phyloP scores from a whole-genome alignment of 345 rosid genomes.

The Jatropha curcas region DNA sequence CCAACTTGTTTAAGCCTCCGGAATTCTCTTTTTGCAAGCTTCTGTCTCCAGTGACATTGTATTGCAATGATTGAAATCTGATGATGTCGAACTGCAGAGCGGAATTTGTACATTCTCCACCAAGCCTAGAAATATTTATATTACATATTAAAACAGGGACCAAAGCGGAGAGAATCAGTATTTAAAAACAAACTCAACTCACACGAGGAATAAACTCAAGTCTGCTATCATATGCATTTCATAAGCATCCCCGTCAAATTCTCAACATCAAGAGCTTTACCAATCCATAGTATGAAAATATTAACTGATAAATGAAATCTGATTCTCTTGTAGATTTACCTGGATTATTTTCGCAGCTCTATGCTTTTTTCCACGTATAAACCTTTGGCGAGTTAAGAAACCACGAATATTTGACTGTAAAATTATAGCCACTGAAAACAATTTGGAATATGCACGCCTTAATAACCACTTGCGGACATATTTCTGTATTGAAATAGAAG shows the following conservation, averaged over 20 bases:
- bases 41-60: slow-evolving; percentile 90
- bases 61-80: slow-evolving; percentile 69
- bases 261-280: not conserved
- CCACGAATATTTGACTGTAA: slow-evolving; percentile 73
- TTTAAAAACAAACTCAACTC: not conserved
- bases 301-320: slow-evolving; percentile 3
- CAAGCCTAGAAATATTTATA: slow-evolving; percentile 48
- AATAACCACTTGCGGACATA: slow-evolving; percentile 60
- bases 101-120: slow-evolving; percentile 79
- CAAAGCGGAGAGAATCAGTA: not conserved
- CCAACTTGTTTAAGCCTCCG: slow-evolving; percentile 73
- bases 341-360: slow-evolving; percentile 75
- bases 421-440: slow-evolving; percentile 50
- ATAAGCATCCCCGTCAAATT: not conserved
- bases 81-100: slow-evolving; percentile 52
- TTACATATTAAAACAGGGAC: slow-evolving; percentile 20
- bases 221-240: not conserved
- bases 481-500: slow-evolving; percentile 72
- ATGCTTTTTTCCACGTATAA: slow-evolving; percentile 54
- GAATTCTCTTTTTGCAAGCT: slow-evolving; percentile 78
- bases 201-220: not conserved
- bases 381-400: slow-evolving; percentile 57
- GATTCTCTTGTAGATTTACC: slow-evolving; percentile 39
- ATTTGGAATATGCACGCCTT: slow-evolving; percentile 49
- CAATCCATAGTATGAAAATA: not conserved